A percentile compares a stretch with the other conserved stretches of the same genome.
phyloP scores from a whole-genome alignment of 1,284 basidiomycete species.

The Cutaneotrichosporon spelunceum region DNA sequence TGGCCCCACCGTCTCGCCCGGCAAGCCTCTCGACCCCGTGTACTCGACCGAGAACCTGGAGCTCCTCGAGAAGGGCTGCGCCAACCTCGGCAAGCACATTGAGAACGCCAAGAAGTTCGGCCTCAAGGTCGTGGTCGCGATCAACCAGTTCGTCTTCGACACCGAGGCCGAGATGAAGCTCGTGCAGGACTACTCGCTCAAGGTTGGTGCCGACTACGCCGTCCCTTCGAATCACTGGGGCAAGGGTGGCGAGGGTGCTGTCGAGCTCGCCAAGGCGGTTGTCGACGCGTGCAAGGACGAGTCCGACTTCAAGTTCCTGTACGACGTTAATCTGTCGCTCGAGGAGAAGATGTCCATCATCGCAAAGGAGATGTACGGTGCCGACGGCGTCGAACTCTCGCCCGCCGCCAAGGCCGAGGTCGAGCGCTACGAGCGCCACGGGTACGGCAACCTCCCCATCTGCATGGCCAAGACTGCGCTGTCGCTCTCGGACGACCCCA shows the following conservation, averaged over 20 bases:
- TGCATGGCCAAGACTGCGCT: constrained; percentile 99
- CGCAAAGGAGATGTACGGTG: constrained; percentile 85
- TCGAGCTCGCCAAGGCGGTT: constrained; percentile 81
- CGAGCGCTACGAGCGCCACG: constrained; percentile 84
- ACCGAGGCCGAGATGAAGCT: constrained; percentile 85
- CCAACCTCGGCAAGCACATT: constrained; percentile 91
- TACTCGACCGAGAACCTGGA: constrained; percentile 93
- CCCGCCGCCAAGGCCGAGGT: constrained; percentile 81
- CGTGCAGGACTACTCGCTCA: constrained; percentile 73
- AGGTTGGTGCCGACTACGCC: constrained; percentile 89
- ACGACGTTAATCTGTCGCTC: constrained; percentile 78
- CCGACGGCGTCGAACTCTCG: constrained; percentile 79
- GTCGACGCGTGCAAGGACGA: constrained; percentile 77
- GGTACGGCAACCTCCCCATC: constrained; percentile 57
- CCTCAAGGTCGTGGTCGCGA: constrained; percentile 91
- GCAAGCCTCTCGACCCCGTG: constrained; percentile 87
- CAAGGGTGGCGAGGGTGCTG: constrained; percentile 81
- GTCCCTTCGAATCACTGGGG: constrained; percentile 97
- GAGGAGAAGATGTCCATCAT: constrained; percentile 84
- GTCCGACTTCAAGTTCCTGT: constrained; percentile 84
- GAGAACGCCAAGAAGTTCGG: constrained; percentile 94
- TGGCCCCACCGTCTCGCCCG: constrained; percentile 93
- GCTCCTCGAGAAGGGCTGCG: constrained; percentile 85
- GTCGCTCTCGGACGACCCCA: constrained; percentile 92
- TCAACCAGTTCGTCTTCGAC: constrained; percentile 95